Base-by-base conservation (phyloP, 2,329 filamentous ascomycete genomes). In the Sphaceloma murrayae region DNA sequence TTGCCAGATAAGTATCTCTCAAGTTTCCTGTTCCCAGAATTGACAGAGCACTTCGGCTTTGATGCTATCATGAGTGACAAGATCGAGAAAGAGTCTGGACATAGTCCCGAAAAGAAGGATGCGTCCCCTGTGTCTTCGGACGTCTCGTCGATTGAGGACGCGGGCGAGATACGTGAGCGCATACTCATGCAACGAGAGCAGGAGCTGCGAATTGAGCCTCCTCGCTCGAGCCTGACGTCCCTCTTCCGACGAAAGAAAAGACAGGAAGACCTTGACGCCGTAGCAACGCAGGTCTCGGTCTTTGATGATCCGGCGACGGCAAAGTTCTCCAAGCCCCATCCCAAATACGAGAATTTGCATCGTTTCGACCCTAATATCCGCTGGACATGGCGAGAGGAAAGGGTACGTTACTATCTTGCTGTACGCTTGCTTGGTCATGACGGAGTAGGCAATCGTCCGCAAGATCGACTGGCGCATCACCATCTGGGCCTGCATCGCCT, bases 261-360 rank as follows among this genome's bases (percentile, higher is more conserved):
- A 9, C 32, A 42, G 18, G 22, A 46, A 10, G 44, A 38, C 18
- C 47, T 47, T 3, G 49, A 52, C 19, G 46, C 48, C 3, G 44
- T 49, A 18, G 51, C 51, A n/a, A 52, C 51, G 1, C 49, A 52
- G 39, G 45, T 45, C 2, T 49, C 45, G 8, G 51, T 52, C 11
- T 76, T 75, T 49, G 61, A 66, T 0, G 69, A 75, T 36, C 66
- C 68, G 2, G 56, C 60, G 1, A 58, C 70, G 1, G 70, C 72
- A 2, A 65, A 69, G 13, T 65, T 71, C 49, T 76, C 73, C 9
- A 75, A 74, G 45, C 71, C 75, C 47, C 66, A 68, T 7, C 69
- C 72, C 2, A 51, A 60, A 59, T 64, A 74, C 52, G 68, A 71
- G 54, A 66, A 67, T 7, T 53, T 61, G 30, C 67, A 70, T 52